Evolutionary conservation across 2,329 filamentous ascomycete genomes (phyloP), one percentile per base, ranked within the genome.

Genomic region (Paramyrothecium sp.): DNA sequence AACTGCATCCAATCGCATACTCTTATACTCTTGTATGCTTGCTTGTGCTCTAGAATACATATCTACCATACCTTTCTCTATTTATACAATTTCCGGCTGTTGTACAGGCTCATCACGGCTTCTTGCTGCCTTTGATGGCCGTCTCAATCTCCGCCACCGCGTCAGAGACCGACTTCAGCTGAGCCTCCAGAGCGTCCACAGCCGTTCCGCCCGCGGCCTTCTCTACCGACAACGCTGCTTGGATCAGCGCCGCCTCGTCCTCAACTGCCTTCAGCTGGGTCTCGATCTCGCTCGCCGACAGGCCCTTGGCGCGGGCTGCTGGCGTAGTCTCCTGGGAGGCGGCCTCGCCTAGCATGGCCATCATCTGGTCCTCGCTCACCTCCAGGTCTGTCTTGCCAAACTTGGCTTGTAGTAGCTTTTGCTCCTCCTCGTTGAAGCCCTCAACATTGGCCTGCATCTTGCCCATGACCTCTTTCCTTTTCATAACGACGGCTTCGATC

Each of bases 401-500:
- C 30, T 67, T 60, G 23, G 66, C 57, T 23, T 67, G 58, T 51
- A 76, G 56, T 7, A 76, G 55, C 58, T 69, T 67, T 63, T 73
- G 64, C 59, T 76, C 74, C 19, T 75, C 74, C 51, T 75, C 73
- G 46, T 58, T 73, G 59, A 76, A 75, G 3, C 69, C 72, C 56
- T 71, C 63, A 3, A 73, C 54, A 30, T 73, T 69, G 34, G 69
- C 63, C 58, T 74, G 70, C 62, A 70, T 64, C 58, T 69, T 66
- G 38, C 72, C 71, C 72, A 73, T 71, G 55, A 75, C 71, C 21
- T 72, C 66, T 60, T 71, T 73, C 54, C 70, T 66, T 63, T 72
- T 68, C 48, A 59, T 44, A 10, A 69, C 57, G 21, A 70, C 73
- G 3, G 65, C 66, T 46, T 60, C 60, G 8, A 65, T 67, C 63